Evolutionary conservation across 1,284 basidiomycete species (phyloP), one percentile per base, ranked within the genome.

Genomic region (Rhodotorula sp.): DNA sequence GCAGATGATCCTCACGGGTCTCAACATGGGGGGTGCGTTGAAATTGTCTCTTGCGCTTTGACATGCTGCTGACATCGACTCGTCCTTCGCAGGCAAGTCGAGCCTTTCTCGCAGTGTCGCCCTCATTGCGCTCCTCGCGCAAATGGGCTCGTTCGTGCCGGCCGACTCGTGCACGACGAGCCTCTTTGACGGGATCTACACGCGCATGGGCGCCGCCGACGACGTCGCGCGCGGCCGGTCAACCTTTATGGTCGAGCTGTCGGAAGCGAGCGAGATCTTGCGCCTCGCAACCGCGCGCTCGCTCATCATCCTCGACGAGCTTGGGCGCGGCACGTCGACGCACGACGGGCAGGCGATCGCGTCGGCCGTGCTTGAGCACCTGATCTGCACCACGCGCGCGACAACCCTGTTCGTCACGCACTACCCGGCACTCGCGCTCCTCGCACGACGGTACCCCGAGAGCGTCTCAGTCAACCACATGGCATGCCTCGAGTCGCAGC

Each of bases 361-460:
- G 17, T 85, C 87, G 67, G 90, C 91, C 2, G 90, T 90, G 0
- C 83, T 96, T 61, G 71, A 91, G 61, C 87, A 93, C 70, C 84
- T 96, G 7, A 85, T 90, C 4, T 81, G 86, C 75, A 81, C 80
- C 0, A 85, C 85, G 42, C 86, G 85, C 73, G 90, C 90, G 83
- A 91, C 90, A 80, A 92, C 92, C 0, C 82, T 96, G n/a, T 97
- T 97, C 80, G 93, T 96, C 76, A 97, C 93, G 0, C 93, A 97
- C 79, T 97, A 95, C 78, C 93, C 93, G 4, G 62, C 68, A 16
- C 68, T 79, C 1, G 71, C 25, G 21, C 48, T 56, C 21, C 21
- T 65, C 16, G 53, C 41, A 7, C 64, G 77, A 65, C 64, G 61
- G 41, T 76, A 69, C 58, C 75, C 73, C 5, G 54, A 54, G 4